Percentiles rank a stretch among this genome's conserved stretches.
phyloP scores from a whole-genome alignment of 2,329 filamentous ascomycete species.

The Penicillium sp. region DNA sequence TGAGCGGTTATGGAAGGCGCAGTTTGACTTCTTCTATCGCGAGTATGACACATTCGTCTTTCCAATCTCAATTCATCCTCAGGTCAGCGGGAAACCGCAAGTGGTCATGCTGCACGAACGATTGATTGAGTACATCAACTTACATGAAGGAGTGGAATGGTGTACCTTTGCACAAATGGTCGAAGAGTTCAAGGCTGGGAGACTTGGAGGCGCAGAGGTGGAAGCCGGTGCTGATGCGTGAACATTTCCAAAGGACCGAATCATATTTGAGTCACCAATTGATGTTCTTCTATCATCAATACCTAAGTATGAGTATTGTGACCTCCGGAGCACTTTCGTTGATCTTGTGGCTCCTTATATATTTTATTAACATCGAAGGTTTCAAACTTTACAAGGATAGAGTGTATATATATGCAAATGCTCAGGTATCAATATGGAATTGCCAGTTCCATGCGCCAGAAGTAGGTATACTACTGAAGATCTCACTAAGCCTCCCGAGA shows the following conservation, averaged over 20 bases:
- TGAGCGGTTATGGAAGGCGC: slow-evolving; percentile 6
- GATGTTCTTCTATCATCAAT: too few relatives aligned
- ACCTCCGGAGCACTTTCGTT: too few relatives aligned
- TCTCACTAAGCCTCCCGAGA: too few relatives aligned
- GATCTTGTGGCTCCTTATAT: too few relatives aligned
- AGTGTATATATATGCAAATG: too few relatives aligned
- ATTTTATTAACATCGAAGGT: too few relatives aligned
- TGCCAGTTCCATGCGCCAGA: too few relatives aligned
- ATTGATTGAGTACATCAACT: slow-evolving; percentile 66
- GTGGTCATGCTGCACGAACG: slow-evolving; percentile 71
- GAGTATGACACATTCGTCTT: slow-evolving; percentile 73
- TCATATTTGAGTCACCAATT: too few relatives aligned
- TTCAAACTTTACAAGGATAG: too few relatives aligned
- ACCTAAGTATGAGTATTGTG: too few relatives aligned
- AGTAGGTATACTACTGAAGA: too few relatives aligned
- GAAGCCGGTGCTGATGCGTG: not conserved
- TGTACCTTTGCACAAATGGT: slow-evolving; percentile 62
- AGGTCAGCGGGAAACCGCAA: slow-evolving; percentile 67
- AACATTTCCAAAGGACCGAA: not conserved
- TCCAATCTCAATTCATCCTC: slow-evolving; percentile 70
- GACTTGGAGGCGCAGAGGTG: not conserved
- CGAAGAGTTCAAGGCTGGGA: slow-evolving; percentile 61
- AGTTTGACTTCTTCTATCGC: slow-evolving; percentile 62
- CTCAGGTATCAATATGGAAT: too few relatives aligned
- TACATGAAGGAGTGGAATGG: slow-evolving; percentile 44